Conservation (phyloP, 345 rosid species). For the Schrenkiella parvula region DNA sequence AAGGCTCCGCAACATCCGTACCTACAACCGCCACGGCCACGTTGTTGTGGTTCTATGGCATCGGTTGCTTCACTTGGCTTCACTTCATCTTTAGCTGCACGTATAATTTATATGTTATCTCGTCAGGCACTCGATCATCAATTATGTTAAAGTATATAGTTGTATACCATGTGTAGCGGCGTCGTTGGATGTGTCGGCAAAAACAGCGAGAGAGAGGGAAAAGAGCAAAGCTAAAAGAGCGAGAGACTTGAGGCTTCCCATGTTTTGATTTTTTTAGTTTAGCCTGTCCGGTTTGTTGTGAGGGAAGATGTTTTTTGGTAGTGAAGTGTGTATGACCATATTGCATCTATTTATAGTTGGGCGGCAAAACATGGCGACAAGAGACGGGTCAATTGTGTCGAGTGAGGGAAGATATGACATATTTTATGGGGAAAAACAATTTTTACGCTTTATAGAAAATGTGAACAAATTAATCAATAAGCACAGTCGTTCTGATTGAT, state of each 20-base stretch:
- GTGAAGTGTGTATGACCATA: slow-evolving; percentile 2
- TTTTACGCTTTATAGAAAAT: neutral
- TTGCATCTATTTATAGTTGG: slow-evolving; percentile 19
- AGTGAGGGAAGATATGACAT: slow-evolving; percentile 11
- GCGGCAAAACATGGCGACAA: slow-evolving; percentile 21
- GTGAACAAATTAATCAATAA: neutral
- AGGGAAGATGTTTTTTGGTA: slow-evolving; percentile 4
- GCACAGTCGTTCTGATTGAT: neutral
- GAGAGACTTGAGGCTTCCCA: slow-evolving; percentile 18
- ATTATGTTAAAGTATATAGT: neutral
- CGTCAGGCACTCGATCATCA: neutral
- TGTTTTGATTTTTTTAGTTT: slow-evolving; percentile 5
- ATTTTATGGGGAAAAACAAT: neutral
- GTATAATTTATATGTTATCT: neutral
- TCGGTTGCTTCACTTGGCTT: slow-evolving; percentile 26
- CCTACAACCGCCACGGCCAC: slow-evolving; percentile 5
- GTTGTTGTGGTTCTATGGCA: slow-evolving; percentile 11
- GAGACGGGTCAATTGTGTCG: slow-evolving; percentile 26
- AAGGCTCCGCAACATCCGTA: slow-evolving; percentile 13
- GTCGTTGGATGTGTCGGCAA: slow-evolving; percentile 30
- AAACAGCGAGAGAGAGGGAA: slow-evolving; percentile 21
- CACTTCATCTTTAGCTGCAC: slow-evolving; percentile 19
- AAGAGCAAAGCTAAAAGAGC: slow-evolving; percentile 23
- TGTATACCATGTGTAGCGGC: slow-evolving; percentile 25
- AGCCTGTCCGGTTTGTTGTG: slow-evolving; percentile 13